Percentiles rank a stretch among this genome's conserved stretches.
These are phyloP conservation scores for Citrus maxima DNA, from an alignment of 345 rosid genomes.

Conservation along the genomic window DNA sequence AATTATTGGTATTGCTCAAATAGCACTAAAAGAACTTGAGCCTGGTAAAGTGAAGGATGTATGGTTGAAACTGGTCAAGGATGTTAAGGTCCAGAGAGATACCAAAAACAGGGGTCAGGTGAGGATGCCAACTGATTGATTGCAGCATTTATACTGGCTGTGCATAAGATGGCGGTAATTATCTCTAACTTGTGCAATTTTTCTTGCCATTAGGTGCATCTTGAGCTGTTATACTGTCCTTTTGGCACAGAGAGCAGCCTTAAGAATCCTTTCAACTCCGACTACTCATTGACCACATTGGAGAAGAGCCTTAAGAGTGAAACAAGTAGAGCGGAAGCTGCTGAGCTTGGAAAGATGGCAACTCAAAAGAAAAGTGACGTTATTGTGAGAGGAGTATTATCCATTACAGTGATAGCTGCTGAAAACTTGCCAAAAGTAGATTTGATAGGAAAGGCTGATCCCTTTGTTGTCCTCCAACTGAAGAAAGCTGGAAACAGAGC, in stretches of 20 bases:
- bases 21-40: conserved; percentile 49
- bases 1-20: conserved; percentile 68
- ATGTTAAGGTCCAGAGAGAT: conserved; percentile 81
- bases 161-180: neutral
- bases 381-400: conserved; percentile 81
- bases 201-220: conserved; percentile 56
- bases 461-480: conserved; percentile 66
- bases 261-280: conserved; percentile 49
- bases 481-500: conserved; percentile 64
- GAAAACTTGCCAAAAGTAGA: conserved; percentile 74
- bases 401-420: conserved; percentile 68
- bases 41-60: conserved; percentile 85
- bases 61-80: conserved; percentile 85
- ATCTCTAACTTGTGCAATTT: neutral
- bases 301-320: conserved; percentile 65
- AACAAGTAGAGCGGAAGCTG: conserved; percentile 28
- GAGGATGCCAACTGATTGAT: conserved; percentile 4
- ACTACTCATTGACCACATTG: conserved; percentile 60
- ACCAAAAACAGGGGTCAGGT: conserved; percentile 84
- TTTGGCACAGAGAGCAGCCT: conserved; percentile 54
- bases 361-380: conserved; percentile 49
- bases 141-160: neutral
- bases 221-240: conserved; percentile 77
- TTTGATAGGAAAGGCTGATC: conserved; percentile 79
- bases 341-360: conserved; percentile 2